phyloP scores from a whole-genome alignment of 169 alveolate genomes.

The Fabrea salina region DNA sequence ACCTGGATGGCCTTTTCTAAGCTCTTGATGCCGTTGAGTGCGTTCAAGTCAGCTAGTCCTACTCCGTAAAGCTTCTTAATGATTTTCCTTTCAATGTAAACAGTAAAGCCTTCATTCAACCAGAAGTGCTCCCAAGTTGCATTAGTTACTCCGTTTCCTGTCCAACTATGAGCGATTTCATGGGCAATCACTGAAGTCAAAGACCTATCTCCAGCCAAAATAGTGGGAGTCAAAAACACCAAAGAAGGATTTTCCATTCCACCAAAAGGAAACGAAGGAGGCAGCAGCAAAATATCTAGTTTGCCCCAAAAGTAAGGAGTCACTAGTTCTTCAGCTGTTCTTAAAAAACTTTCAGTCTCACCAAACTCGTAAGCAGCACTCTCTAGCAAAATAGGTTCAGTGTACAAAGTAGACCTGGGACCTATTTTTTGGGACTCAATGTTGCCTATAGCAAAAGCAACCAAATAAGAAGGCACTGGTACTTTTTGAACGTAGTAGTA shows the following conservation, averaged over 20 bases:
- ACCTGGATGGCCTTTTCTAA: slow-evolving; percentile 37
- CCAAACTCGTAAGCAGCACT: slow-evolving; percentile 61
- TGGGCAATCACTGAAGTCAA: slow-evolving; percentile 73
- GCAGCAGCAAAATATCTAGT: slow-evolving; percentile 76
- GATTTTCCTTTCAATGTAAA: slow-evolving; percentile 78
- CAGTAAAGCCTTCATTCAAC: slow-evolving; percentile 90
- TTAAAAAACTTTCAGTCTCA: slow-evolving; percentile 57
- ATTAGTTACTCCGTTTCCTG: slow-evolving; percentile 86
- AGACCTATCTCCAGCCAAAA: slow-evolving; percentile 84
- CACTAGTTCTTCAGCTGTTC: slow-evolving; percentile 56
- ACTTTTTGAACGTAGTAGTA: slow-evolving; percentile 48
- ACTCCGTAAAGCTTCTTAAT: slow-evolving; percentile 56
- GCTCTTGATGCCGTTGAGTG: slow-evolving; percentile 35
- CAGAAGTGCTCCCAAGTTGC: slow-evolving; percentile 80
- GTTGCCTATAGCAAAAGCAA: slow-evolving; percentile 81
- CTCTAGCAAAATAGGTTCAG: slow-evolving; percentile 73
- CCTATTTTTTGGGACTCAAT: slow-evolving; percentile 54
- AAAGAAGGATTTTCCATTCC: slow-evolving; percentile 91
- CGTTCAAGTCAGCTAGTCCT: slow-evolving; percentile 51
- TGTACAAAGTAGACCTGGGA: slow-evolving; percentile 62
- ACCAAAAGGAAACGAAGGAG: slow-evolving; percentile 89
- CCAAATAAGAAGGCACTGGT: slow-evolving; percentile 77
- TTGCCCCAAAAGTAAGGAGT: slow-evolving; percentile 78
- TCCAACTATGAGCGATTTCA: slow-evolving; percentile 89
- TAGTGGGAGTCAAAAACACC: slow-evolving; percentile 76